Conservation (phyloP, 768 basidiomycete species). For the Rubroboletus pulcherrimus region DNA sequence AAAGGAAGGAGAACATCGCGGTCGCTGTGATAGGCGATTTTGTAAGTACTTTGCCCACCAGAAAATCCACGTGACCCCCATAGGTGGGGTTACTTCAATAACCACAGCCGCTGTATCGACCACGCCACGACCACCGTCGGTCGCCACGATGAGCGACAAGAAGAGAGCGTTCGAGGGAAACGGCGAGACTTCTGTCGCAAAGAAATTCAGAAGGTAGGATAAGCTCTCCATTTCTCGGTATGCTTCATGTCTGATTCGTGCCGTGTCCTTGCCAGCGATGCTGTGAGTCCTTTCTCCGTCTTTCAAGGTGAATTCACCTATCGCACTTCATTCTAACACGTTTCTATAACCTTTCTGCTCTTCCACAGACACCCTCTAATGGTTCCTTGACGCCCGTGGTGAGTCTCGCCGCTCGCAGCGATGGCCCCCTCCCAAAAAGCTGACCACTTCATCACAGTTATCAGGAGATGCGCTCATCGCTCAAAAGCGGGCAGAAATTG, state of each 20-base stretch:
- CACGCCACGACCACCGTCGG: constrained; percentile 1
- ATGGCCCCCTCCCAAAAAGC: not conserved
- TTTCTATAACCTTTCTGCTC: constrained; percentile 62
- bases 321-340: constrained; percentile 51
- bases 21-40: not conserved
- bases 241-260: constrained; percentile 3
- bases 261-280: constrained; percentile 45
- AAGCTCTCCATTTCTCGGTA: constrained; percentile 15
- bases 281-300: constrained; percentile 52
- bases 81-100: constrained; percentile 12
- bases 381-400: constrained; percentile 42
- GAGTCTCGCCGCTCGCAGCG: constrained; percentile 25
- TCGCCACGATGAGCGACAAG: constrained; percentile 56
- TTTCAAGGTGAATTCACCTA: constrained; percentile 70
- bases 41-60: not conserved
- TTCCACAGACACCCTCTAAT: constrained; percentile 48
- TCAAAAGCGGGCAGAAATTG: constrained; percentile 79
- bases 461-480: constrained; percentile 68
- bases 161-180: constrained; percentile 60
- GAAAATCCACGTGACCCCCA: constrained; percentile 17
- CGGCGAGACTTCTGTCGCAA: constrained; percentile 44
- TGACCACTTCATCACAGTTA: constrained; percentile 30
- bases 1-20: constrained; percentile 22
- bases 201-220: constrained; percentile 65
- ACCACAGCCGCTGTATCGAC: not conserved